Conservation (phyloP, 176 grass and related monocot species). For the Pontederia paniculata region DNA sequence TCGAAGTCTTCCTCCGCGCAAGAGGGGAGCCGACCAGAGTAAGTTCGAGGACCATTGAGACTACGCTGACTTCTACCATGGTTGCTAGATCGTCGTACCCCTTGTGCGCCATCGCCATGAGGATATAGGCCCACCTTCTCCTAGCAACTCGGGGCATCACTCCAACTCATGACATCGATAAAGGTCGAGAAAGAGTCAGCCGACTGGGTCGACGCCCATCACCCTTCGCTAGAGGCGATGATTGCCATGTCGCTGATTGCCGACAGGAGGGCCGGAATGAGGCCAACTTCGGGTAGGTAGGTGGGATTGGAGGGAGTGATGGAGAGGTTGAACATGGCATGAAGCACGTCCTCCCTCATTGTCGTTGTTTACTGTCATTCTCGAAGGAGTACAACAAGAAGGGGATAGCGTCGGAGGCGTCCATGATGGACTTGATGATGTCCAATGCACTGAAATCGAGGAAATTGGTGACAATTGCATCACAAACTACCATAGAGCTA, state of each 20-base stretch:
- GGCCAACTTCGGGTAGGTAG: slow-evolving; percentile 40
- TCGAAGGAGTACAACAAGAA: slow-evolving; percentile 52
- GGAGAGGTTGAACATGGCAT: slow-evolving; percentile 78
- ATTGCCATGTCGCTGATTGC: slow-evolving; percentile 32
- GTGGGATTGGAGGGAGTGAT: slow-evolving; percentile 39
- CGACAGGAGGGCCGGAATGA: slow-evolving; percentile 33
- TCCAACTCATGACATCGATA: slow-evolving; percentile 71
- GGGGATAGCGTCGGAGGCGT: slow-evolving; percentile 35
- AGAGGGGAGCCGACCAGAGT: slow-evolving; percentile 64
- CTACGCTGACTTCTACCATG: slow-evolving; percentile 56
- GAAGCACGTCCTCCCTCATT: slow-evolving; percentile 49
- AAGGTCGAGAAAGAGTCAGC: slow-evolving; percentile 31
- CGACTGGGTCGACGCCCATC: slow-evolving; percentile 35
- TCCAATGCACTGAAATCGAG: slow-evolving; percentile 80
- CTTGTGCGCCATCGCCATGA: slow-evolving; percentile 89
- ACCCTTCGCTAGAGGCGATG: slow-evolving; percentile 44
- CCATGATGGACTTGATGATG: slow-evolving; percentile 64
- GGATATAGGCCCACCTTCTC: slow-evolving; percentile 74
- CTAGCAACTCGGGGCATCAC: slow-evolving; percentile 60
- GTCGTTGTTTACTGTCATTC: slow-evolving; percentile 19
- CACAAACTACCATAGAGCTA: slow-evolving; percentile 16
- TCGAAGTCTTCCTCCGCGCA: slow-evolving; percentile 71
- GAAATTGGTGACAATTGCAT: slow-evolving; percentile 70
- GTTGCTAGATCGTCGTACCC: slow-evolving; percentile 36
- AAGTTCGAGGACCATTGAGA: slow-evolving; percentile 65